Conservation (phyloP, 2,329 filamentous ascomycete species). For the Cladophialophora yegresii region DNA sequence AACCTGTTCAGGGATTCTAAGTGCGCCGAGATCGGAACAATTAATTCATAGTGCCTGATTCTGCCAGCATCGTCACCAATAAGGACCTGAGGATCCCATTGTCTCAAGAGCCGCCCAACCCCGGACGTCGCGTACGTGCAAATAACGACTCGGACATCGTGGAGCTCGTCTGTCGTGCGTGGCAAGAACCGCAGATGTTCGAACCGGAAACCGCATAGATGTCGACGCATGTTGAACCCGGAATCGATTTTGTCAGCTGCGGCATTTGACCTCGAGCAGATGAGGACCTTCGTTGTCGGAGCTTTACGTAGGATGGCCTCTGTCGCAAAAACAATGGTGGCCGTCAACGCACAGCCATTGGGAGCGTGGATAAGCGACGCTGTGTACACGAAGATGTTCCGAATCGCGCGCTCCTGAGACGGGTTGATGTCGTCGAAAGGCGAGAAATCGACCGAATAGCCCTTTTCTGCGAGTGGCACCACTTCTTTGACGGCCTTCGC, state of each 20-base stretch:
- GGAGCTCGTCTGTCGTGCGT: background rate
- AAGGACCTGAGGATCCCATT: background rate
- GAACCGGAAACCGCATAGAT: constrained; percentile 2
- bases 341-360: background rate
- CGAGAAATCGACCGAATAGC: constrained; percentile 1
- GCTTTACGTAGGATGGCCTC: constrained; percentile 7
- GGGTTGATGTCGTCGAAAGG: background rate
- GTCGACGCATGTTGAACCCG: background rate
- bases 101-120: background rate
- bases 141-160: constrained; percentile 1
- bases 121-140: constrained; percentile 2
- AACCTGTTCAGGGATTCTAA: background rate
- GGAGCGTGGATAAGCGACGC: constrained; percentile 8
- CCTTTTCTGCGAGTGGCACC: constrained; percentile 4
- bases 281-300: background rate
- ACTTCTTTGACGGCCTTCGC: background rate
- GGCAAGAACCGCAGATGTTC: background rate
- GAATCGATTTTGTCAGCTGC: background rate
- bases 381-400: constrained; percentile 8
- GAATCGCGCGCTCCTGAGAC: background rate
- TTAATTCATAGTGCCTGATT: constrained; percentile 1
- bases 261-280: background rate
- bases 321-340: background rate
- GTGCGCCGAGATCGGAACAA: background rate
- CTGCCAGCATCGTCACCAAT: constrained; percentile 1